Conservation (phyloP, 148 eudicot genomes). For the Polygonum aviculare region DNA sequence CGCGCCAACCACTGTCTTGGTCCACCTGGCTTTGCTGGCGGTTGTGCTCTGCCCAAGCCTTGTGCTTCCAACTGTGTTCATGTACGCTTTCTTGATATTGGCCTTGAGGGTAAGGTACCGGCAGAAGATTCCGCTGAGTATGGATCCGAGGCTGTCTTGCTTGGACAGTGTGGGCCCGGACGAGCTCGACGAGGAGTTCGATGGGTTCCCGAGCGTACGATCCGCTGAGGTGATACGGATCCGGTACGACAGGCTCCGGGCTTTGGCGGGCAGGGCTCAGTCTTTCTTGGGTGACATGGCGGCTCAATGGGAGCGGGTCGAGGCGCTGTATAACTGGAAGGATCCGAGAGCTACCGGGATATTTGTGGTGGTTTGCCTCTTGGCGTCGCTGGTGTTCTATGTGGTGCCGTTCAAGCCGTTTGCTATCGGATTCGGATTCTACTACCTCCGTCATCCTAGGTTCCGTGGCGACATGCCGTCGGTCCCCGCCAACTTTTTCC, state of each 20-base stretch:
- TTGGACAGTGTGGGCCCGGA: constrained; percentile 50
- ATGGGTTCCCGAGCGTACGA: constrained; percentile 63
- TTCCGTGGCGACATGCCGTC: constrained; percentile 87
- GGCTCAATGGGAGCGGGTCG: constrained; percentile 77
- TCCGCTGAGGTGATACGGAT: constrained; percentile 50
- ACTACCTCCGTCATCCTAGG: constrained; percentile 81
- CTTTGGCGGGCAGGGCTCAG: constrained; percentile 75
- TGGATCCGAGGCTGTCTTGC: constrained; percentile 59
- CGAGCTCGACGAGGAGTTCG: constrained; percentile 86
- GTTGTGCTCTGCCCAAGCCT: constrained; percentile 62
- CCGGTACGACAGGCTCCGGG: constrained; percentile 68
- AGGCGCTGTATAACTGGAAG: constrained; percentile 73
- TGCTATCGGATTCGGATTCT: constrained; percentile 46
- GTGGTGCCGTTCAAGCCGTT: constrained; percentile 63
- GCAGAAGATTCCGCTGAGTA: constrained; percentile 30
- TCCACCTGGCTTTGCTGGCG: constrained; percentile 50
- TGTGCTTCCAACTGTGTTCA: constrained; percentile 53
- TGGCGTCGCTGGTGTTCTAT: constrained; percentile 60
- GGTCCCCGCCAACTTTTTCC: constrained; percentile 61
- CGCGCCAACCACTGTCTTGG: constrained; percentile 66
- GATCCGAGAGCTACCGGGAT: constrained; percentile 85
- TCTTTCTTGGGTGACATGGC: constrained; percentile 79
- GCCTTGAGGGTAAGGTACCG: constrained; percentile 53
- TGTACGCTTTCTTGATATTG: constrained; percentile 64
- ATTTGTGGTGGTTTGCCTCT: constrained; percentile 54